Percentiles rank a stretch among this genome's conserved stretches.
phyloP scores from a whole-genome alignment of 306 rosid species.

The Gastrolobium bilobum region DNA sequence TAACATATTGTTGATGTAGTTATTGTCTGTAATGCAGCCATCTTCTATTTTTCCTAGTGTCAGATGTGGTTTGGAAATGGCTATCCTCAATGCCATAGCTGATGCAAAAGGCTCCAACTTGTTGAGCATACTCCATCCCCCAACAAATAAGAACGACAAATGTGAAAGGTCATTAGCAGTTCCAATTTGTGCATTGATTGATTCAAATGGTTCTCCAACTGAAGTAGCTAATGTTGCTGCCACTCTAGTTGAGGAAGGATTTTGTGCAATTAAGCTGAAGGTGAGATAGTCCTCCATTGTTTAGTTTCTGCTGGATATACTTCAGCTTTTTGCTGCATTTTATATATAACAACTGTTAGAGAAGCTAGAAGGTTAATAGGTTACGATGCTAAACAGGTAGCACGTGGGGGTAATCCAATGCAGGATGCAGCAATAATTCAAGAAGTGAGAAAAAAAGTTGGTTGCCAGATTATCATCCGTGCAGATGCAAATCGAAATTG shows the following conservation, averaged over 20 bases:
- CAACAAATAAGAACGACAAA: conserved; percentile 50
- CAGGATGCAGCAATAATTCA: conserved; percentile 75
- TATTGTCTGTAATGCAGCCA: conserved; percentile 68
- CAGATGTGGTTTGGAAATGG: conserved; percentile 99
- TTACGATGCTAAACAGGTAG: conserved; percentile 68
- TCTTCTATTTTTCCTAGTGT: conserved; percentile 89
- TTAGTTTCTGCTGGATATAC: conserved; percentile 39
- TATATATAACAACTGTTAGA: conserved; percentile 38
- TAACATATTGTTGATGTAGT: conserved; percentile 22
- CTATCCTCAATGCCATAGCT: conserved; percentile 89
- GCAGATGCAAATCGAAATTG: conserved; percentile 92
- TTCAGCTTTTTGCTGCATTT: conserved; percentile 29
- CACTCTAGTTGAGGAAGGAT: conserved; percentile 79
- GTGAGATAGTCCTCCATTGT: conserved; percentile 50
- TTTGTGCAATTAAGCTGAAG: conserved; percentile 88
- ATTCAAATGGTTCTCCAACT: conserved; percentile 73
- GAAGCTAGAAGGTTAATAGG: conserved; percentile 35
- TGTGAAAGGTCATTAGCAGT: conserved; percentile 57
- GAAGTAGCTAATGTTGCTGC: conserved; percentile 83
- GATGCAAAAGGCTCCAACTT: conserved; percentile 68
- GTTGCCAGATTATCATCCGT: conserved; percentile 72
- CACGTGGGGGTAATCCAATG: conserved; percentile 72
- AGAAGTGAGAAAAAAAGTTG: conserved; percentile 87
- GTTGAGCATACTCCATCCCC: conserved; percentile 65
- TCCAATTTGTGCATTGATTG: conserved; percentile 80